Conservation (phyloP, 192 early-diverging fungal genomes). For the Oehlia diaphana region DNA sequence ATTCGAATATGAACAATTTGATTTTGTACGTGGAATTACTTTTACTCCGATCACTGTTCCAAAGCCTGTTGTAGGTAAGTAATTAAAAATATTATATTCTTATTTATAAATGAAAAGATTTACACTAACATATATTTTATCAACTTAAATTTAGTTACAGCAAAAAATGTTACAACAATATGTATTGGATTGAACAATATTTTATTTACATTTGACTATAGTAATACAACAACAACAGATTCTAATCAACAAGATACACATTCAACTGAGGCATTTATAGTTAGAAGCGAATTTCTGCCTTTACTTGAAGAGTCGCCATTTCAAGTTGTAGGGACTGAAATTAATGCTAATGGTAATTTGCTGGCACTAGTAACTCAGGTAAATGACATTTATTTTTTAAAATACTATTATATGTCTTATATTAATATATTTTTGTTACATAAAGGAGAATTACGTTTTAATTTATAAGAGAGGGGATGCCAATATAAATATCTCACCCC, state of each 20-base stretch:
- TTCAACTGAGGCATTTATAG: constrained; percentile 14
- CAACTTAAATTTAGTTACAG: background rate
- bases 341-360: constrained; percentile 14
- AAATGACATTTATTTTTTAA: background rate
- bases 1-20: constrained; percentile 13
- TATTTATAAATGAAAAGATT: background rate
- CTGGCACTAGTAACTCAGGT: constrained; percentile 15
- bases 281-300: constrained; percentile 2
- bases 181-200: constrained; percentile 10
- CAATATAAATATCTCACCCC: background rate
- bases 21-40: constrained; percentile 7
- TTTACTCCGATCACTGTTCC: background rate
- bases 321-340: constrained; percentile 6
- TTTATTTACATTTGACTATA: constrained; percentile 10
- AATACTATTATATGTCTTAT: background rate
- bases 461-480: constrained; percentile 13
- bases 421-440: background rate
- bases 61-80: constrained; percentile 6
- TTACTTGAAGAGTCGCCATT: constrained; percentile 1
- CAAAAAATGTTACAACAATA: constrained; percentile 5
- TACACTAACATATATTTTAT: background rate
- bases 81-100: background rate
- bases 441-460: constrained; percentile 17
- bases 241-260: background rate
- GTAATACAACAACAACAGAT: background rate